Conservation (phyloP, 495 filamentous ascomycete genomes). For the Xylaria nigripes region DNA sequence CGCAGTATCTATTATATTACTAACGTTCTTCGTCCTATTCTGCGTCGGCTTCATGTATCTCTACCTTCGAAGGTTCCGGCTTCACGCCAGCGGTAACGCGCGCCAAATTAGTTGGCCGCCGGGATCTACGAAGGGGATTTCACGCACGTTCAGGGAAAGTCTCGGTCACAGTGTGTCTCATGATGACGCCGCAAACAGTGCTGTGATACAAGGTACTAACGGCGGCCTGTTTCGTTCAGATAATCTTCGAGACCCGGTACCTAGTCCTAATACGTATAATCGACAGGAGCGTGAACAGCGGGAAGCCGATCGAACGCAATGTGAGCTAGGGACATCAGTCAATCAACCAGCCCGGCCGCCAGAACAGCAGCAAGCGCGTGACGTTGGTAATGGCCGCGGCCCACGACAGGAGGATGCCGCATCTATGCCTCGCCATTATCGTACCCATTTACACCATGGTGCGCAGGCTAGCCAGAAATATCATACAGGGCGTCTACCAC, state of each 20-base stretch:
- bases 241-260: not conserved
- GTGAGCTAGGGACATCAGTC: not conserved
- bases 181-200: not conserved
- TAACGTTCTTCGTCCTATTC: constrained; percentile 11
- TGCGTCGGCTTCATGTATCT: constrained; percentile 6
- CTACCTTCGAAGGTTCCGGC: not conserved
- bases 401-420: not conserved
- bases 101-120: constrained; percentile 1
- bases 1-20: constrained; percentile 14
- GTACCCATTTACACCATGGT: not conserved
- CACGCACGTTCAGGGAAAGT: not conserved
- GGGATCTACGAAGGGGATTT: not conserved
- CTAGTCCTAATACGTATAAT: not conserved
- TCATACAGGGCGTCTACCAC: not conserved
- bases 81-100: not conserved
- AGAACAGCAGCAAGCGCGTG: not conserved
- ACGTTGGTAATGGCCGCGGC: not conserved
- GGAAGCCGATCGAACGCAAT: not conserved
- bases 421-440: not conserved
- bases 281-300: not conserved
- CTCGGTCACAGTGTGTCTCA: not conserved
- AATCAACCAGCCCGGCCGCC: not conserved
- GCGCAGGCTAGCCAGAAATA: not conserved
- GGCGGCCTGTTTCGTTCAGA: not conserved
- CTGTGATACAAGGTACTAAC: not conserved